phyloP scores from a whole-genome alignment of 2,329 filamentous ascomycete genomes.

The Pestalotiopsis sp. region DNA sequence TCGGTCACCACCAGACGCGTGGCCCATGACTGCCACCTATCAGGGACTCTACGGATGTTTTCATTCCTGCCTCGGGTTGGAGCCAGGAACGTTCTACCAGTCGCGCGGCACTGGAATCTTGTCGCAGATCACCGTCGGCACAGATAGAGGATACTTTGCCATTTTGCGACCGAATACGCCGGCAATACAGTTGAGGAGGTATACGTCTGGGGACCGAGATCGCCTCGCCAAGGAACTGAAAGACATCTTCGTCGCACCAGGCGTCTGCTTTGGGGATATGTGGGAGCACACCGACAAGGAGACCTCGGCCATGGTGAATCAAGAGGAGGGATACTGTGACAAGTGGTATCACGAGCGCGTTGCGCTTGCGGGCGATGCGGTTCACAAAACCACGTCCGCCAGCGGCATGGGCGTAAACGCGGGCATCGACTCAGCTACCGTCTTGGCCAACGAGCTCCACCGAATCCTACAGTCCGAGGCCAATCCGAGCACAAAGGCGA shows the following conservation, averaged over 20 bases:
- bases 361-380: neutral
- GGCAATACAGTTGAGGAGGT: neutral
- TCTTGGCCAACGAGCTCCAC: neutral
- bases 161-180: neutral
- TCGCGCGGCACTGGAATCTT: neutral
- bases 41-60: neutral
- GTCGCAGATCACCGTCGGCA: neutral
- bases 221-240: neutral
- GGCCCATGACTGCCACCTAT: neutral
- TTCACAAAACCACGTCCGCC: slow-evolving; percentile 15
- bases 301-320: neutral
- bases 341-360: neutral
- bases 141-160: neutral
- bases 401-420: slow-evolving; percentile 8
- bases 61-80: neutral
- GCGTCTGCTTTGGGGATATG: neutral
- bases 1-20: neutral
- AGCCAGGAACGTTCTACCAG: neutral
- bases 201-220: neutral
- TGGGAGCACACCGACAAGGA: neutral
- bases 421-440: slow-evolving; percentile 12
- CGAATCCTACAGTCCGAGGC: neutral
- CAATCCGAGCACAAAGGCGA: slow-evolving; percentile 4
- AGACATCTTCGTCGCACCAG: neutral
- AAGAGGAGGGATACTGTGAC: neutral